Percentiles rank a stretch among this genome's conserved stretches.
Evolutionary conservation across 805 yeast species (phyloP).

Genomic region (Torulaspora delbrueckii): DNA sequence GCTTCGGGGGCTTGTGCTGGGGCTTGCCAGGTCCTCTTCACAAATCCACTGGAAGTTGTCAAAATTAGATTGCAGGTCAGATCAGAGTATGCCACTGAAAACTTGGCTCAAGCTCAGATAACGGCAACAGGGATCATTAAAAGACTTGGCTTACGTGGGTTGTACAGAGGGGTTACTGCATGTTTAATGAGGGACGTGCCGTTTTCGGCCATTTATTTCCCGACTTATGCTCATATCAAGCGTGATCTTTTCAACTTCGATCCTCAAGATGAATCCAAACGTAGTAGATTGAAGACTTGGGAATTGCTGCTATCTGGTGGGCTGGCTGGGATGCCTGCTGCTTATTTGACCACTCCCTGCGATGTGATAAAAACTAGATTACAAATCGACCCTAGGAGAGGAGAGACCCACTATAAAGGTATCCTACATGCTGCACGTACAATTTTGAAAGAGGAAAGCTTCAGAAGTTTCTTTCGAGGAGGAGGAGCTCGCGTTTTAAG

Average conservation of each 20-base stretch:
- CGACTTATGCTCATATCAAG: slow-evolving; percentile 91
- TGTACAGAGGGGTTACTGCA: slow-evolving; percentile 88
- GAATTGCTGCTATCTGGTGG: slow-evolving; percentile 87
- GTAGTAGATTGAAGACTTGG: slow-evolving; percentile 65
- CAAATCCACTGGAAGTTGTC: slow-evolving; percentile 93
- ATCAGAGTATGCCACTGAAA: slow-evolving; percentile 56
- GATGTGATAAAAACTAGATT: slow-evolving; percentile 95
- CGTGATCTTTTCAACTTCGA: slow-evolving; percentile 76
- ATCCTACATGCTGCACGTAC: slow-evolving; percentile 71
- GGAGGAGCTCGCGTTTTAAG: slow-evolving; percentile 91
- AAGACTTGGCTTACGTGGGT: slow-evolving; percentile 75
- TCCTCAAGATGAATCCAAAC: slow-evolving; percentile 57
- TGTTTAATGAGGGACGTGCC: slow-evolving; percentile 94
- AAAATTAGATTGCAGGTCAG: slow-evolving; percentile 92
- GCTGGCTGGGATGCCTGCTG: slow-evolving; percentile 96
- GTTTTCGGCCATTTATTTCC: slow-evolving; percentile 94
- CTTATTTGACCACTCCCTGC: slow-evolving; percentile 92
- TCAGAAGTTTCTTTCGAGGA: slow-evolving; percentile 88
- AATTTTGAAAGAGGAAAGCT: slow-evolving; percentile 77
- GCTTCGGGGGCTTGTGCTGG: slow-evolving; percentile 93
- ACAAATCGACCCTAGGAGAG: slow-evolving; percentile 74
- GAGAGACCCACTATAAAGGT: slow-evolving; percentile 73
- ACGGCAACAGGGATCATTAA: slow-evolving; percentile 59
- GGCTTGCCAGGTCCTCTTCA: slow-evolving; percentile 91
- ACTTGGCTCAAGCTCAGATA: slow-evolving; percentile 32